A percentile compares a stretch with the other conserved stretches of the same genome.
Evolutionary conservation across 2,329 filamentous ascomycete genomes (phyloP).

Genomic region (Pseudohalonectria lignicola): DNA sequence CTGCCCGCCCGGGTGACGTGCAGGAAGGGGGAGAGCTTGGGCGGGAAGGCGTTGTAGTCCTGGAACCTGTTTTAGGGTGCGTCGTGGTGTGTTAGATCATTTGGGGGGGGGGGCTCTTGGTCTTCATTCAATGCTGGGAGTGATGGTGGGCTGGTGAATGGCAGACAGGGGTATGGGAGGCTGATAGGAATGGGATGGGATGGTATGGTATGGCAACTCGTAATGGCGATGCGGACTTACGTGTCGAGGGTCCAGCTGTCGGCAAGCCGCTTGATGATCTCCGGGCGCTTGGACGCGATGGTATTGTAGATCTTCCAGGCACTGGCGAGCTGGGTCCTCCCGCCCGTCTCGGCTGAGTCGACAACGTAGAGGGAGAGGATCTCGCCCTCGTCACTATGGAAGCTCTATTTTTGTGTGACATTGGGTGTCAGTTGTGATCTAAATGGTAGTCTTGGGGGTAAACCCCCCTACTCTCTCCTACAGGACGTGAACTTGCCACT

Average conservation of each 20-base stretch:
- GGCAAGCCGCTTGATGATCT: constrained; percentile 44
- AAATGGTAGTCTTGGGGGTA: not conserved
- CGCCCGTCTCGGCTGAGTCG: constrained; percentile 38
- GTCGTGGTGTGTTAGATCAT: too few species aligned
- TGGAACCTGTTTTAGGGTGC: not conserved
- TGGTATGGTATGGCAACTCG: too few species aligned
- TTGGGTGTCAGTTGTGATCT: constrained; percentile 18
- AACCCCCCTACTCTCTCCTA: too few species aligned
- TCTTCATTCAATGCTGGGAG: too few species aligned
- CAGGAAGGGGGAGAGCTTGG: not conserved
- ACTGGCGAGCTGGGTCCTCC: constrained; percentile 44
- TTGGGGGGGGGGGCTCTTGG: too few species aligned
- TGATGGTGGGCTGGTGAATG: too few species aligned
- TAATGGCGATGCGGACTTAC: too few species aligned
- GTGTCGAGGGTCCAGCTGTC: constrained; percentile 37
- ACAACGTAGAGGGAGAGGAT: constrained; percentile 25
- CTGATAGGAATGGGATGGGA: not conserved
- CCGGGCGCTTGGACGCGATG: constrained; percentile 44
- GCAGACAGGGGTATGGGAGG: too few species aligned
- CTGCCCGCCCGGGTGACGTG: not conserved
- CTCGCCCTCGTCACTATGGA: constrained; percentile 1
- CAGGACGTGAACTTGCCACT: too few species aligned
- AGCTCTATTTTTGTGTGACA: constrained; percentile 45
- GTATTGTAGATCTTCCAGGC: constrained; percentile 52
- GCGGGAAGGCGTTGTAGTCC: not conserved